Conservation (phyloP, 495 filamentous ascomycete genomes). For the Aspergillus coremiiformis region DNA sequence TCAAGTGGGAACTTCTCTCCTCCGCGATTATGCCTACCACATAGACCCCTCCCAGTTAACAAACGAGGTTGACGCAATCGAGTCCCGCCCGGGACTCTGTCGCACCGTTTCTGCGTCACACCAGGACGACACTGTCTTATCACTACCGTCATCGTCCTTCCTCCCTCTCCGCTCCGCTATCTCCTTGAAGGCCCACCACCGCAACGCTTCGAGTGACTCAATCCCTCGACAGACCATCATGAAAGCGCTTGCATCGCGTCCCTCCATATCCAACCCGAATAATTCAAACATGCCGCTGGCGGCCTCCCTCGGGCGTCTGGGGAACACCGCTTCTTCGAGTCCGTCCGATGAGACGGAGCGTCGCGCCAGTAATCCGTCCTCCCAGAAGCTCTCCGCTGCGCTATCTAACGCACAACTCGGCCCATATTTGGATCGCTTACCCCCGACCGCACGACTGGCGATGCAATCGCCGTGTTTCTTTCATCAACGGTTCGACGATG, state of each 20-base stretch:
- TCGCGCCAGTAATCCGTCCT: constrained; percentile 42
- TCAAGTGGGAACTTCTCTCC: constrained; percentile 30
- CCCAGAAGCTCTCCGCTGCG: constrained; percentile 57
- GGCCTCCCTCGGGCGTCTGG: constrained; percentile 43
- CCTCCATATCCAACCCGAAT: constrained; percentile 48
- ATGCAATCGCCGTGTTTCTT: constrained; percentile 94
- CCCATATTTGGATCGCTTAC: constrained; percentile 39
- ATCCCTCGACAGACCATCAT: constrained; percentile 80
- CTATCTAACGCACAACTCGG: constrained; percentile 53
- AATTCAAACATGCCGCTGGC: constrained; percentile 42
- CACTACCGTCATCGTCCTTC: constrained; percentile 29
- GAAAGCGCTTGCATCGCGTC: constrained; percentile 74
- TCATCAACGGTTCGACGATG: constrained; percentile 92
- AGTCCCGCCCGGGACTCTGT: constrained; percentile 13
- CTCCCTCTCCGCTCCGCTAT: constrained; percentile 36
- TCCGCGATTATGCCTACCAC: constrained; percentile 39
- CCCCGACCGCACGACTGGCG: constrained; percentile 54
- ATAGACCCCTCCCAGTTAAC: constrained; percentile 35
- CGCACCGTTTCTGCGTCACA: constrained; percentile 12
- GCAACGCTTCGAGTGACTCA: constrained; percentile 60
- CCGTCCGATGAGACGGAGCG: constrained; percentile 37
- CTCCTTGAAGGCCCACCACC: constrained; percentile 42
- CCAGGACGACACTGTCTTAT: constrained; percentile 19
- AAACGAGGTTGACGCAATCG: constrained; percentile 25
- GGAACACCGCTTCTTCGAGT: constrained; percentile 19